These are phyloP conservation scores for Pterocarpus santalinus DNA, from an alignment of 306 rosid species.

Conservation along the genomic window DNA sequence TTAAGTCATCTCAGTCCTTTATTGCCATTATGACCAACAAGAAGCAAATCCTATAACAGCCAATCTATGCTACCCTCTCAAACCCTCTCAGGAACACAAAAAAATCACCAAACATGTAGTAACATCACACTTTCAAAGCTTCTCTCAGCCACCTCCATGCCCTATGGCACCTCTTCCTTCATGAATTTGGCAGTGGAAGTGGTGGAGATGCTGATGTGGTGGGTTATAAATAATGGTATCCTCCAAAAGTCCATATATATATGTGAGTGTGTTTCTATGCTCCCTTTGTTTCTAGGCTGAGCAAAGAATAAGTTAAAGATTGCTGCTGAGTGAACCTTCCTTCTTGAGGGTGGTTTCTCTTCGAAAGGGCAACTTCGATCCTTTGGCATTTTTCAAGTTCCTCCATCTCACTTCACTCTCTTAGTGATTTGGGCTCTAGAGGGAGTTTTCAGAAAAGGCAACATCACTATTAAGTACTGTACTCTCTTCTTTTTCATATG, in stretches of 20 bases:
- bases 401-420: constrained; percentile 44
- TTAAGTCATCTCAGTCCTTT: constrained; percentile 72
- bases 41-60: constrained; percentile 62
- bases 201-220: constrained; percentile 39
- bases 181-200: constrained; percentile 45
- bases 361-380: constrained; percentile 91
- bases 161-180: constrained; percentile 41
- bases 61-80: constrained; percentile 52
- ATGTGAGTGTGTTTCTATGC: neutral
- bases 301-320: constrained; percentile 38
- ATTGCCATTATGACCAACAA: constrained; percentile 68
- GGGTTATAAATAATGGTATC: constrained; percentile 13
- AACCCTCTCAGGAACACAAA: constrained; percentile 64
- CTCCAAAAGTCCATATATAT: neutral
- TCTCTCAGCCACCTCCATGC: constrained; percentile 49
- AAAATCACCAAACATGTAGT: constrained; percentile 49
- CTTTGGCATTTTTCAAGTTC: constrained; percentile 88
- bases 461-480: constrained; percentile 29
- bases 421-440: constrained; percentile 42
- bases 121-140: constrained; percentile 21
- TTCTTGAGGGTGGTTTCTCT: constrained; percentile 58
- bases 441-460: constrained; percentile 42
- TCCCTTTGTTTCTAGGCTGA: constrained; percentile 40
- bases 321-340: constrained; percentile 49
- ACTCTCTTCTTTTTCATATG: constrained; percentile 8